Evolutionary conservation across 2,329 filamentous ascomycete species (phyloP), one percentile per base, ranked within the genome.

Genomic region (Neofusicoccum sp.): DNA sequence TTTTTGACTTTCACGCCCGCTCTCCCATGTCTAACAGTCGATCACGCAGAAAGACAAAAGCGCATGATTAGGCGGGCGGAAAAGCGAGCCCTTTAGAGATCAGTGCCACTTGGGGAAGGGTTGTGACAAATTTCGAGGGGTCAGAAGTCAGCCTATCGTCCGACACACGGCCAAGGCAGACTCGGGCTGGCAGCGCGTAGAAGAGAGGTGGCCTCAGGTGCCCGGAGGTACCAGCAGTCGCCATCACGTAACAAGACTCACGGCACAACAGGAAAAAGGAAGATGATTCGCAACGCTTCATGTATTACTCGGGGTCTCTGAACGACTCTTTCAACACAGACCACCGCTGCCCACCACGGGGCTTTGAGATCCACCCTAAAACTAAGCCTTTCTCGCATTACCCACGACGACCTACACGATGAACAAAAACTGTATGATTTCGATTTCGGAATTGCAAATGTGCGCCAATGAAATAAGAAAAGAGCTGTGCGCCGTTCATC

Each of bases 291-390:
- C 50, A 44, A 16, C 41, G 52, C 28, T 44, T 56, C 52, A 28
- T 56, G 52, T 56, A 44, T 56, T 56, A 43, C 52, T n/a, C 34
- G 37, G 37, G 31, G 52, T 33, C 52, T 33, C 22, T 28, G 29
- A 22, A 39, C 52, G 16, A 33, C 33, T 34, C 22, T 56, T 22
- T 22, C 22, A 11, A 29, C 52, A 56, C 37, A 44, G 52, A 29
- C 52, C 54, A 28, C 16, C 39, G 2, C 22, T 22, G 22, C 4
- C 31, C 14, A 6, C 39, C 54, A 4, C 16, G 16, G n/a, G 29
- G 45, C 29, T 37, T 41, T 14, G 28, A 7, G 29, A 33, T 28
- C 39, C 41, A 28, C 33, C n/a, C 31, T 31, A 36, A 36, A 31
- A 52, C n/a, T 52, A 16, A 56, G 12, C 22, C 29, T 56, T n/a